Evolutionary conservation across 257 asterid genomes (phyloP), one percentile per base, ranked within the genome.

Genomic region (Fraxinus excelsior): DNA sequence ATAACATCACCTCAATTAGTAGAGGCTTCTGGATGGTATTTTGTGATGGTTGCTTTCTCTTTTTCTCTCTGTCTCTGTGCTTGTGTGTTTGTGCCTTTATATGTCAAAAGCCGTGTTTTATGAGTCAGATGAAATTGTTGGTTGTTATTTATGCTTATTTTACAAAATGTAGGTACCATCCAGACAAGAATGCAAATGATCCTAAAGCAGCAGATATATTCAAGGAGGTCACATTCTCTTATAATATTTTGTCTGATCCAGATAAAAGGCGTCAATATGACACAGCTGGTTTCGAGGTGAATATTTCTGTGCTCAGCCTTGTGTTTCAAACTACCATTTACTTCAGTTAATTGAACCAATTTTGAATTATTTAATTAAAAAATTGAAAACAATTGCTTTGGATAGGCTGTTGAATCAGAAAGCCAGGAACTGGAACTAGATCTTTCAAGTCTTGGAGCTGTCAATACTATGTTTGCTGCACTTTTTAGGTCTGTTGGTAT

Each of bases 171-270:
- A 96, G 99, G 93, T 93, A 96, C 81, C 99, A 96, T 86, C 99
- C 99, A 0, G 99, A 93, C 86, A 96, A 96, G 88, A 96, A 96
- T 88, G 95, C 95, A 76, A 96, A 96, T 84, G 98, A 93, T 71
- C 83, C 85, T 31, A 84, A 87, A 78, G 98, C 99, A 13, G 92
- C 96, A 0, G 97, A 96, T 80, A 85, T 88, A 88, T 96, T 96
- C 84, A 93, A 91, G 82, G 99, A 96, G 86, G 96, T 87, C 82
- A 93, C 99, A 1, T 93, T 93, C 88, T 90, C 99, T 18, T 93
- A 93, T 84, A 90, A 87, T 87, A 93, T 96, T 73, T 90, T 96
- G 86, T 93, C 97, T 56, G 96, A 93, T 86, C 92, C 95, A 9
- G 98, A 93, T 75, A 93, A 96, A 86, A 86, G 97, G 78, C 92